Base-by-base conservation (phyloP, 2,329 filamentous ascomycete genomes). In the Harringtonia aguacate region DNA sequence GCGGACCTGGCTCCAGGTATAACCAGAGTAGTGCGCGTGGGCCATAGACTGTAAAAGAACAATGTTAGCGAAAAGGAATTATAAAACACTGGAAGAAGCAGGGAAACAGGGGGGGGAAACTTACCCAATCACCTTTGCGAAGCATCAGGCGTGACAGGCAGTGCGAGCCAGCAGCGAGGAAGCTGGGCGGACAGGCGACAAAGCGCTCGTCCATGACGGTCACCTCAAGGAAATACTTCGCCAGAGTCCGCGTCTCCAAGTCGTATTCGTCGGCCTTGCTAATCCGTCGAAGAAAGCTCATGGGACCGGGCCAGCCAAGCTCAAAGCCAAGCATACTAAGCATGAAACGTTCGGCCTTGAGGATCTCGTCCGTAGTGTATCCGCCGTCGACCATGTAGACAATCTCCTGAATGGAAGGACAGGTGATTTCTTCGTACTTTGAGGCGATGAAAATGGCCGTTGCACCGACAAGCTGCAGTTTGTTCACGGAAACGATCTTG, bases 211-310 rank as follows among this genome's bases (percentile, higher is more conserved):
- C 92, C 88, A 97, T 95, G 61, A 97, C 81, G 31, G 88, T 94
- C 44, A 97, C 77, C 62, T 98, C 92, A 22, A 98, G 73, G 64
- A 98, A 95, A 66, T 98, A 98, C 67, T 98, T 98, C 55, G 92
- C 88, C 44, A 98, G 69, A 6, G 92, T 97, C 31, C 92, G 79
- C 12, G 90, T 95, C 66, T 98, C 90, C 38, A 95, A 70, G 58
- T 98, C 89, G 58, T 97, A 98, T 58, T 95, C 88, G 59, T 98
- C 92, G 14, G 92, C 92, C 69, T 97, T 97, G 79, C 90, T 97
- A 64, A 97, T 92, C 45, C 90, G 81, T 48, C 92, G 79, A 49
- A 98, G 73, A 66, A 98, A 98, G 68, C 88, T 95, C 90, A 98
- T 95, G 2, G 92, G 92, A 36, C 92, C 92, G n/a, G 92, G 92